Base-by-base conservation (phyloP, 1,284 basidiomycete genomes). In the Phlebopus sp. region DNA sequence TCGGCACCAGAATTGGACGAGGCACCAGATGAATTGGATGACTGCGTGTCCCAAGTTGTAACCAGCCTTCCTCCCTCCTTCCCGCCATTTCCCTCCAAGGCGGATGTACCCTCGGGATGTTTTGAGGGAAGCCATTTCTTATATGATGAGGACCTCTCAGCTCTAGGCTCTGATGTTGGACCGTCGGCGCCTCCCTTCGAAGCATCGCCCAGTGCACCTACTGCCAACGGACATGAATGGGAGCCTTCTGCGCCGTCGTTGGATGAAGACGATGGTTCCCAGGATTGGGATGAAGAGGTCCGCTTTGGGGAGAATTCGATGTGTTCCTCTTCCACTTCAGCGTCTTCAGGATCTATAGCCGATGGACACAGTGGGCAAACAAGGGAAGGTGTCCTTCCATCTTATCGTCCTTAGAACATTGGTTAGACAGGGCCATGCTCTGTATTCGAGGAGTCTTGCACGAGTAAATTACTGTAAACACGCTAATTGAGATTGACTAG, bases 141-240 rank as follows among this genome's bases (percentile, higher is more conserved):
- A n/a, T 71, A 69, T 52, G 60, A 62, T 15, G 70, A 74, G 37
- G 70, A 69, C 58, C 44, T 46, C 14, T 9, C 25, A 0, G 31
- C 18, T 67, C 47, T 60, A 54, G 31, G 49, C 59, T 7, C 51
- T 65, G 68, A 69, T 42, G 50, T 60, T 42, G 72, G 57, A 38
- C 72, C 71, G 5, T 74, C 72, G 44, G 73, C 70, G n/a, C 73
- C 75, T 30, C 72, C 72, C 2, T 74, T 77, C 44, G 76, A 73
- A 54, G 66, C 51, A 42, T 59, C 47, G 14, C 50, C 63, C 14
- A 62, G 59, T 49, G 68, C 63, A 14, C 67, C 68, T 21, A 62
- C 62, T 8, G 29, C 59, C 21, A 59, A 58, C 19, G 60, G 59
- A 13, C 56, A 49, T 43, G 43, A 27, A 44, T 44, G 57, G 37